Evolutionary conservation across 495 filamentous ascomycete genomes (phyloP).

Genomic region (Aspergillus asperescens): DNA sequence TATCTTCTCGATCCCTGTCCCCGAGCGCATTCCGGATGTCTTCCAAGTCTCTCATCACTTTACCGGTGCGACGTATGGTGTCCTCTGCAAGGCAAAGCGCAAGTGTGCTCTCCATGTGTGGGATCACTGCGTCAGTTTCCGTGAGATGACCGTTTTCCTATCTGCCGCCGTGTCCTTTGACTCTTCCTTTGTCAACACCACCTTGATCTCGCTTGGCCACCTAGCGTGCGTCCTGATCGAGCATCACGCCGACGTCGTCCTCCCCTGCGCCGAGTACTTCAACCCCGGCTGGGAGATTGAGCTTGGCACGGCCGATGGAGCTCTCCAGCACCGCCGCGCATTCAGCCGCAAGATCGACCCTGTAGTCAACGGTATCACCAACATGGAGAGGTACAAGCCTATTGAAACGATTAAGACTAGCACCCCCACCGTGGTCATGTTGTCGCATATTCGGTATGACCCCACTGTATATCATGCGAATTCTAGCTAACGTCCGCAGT

Average conservation of each 20-base stretch:
- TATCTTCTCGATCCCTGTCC: slow-evolving; percentile 60
- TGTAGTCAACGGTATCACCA: slow-evolving; percentile 60
- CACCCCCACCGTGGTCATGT: slow-evolving; percentile 56
- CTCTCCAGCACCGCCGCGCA: slow-evolving; percentile 49
- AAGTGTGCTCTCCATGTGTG: slow-evolving; percentile 57
- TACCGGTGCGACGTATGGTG: slow-evolving; percentile 55
- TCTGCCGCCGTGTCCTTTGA: slow-evolving; percentile 43
- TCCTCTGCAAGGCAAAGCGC: slow-evolving; percentile 59
- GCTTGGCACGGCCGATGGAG: slow-evolving; percentile 53
- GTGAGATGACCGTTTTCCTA: slow-evolving; percentile 46
- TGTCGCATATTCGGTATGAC: slow-evolving; percentile 54
- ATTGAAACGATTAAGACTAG: slow-evolving; percentile 50
- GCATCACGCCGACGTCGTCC: slow-evolving; percentile 59
- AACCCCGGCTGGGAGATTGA: slow-evolving; percentile 66
- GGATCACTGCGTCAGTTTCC: slow-evolving; percentile 62
- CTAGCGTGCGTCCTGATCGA: slow-evolving; percentile 48
- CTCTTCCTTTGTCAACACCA: slow-evolving; percentile 46
- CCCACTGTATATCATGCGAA: no score
- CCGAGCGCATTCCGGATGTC: slow-evolving; percentile 55
- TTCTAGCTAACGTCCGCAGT: not conserved
- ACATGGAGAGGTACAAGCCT: slow-evolving; percentile 57
- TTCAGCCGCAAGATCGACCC: slow-evolving; percentile 60
- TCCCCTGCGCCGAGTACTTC: slow-evolving; percentile 60
- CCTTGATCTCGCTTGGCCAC: slow-evolving; percentile 14
- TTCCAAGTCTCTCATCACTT: slow-evolving; percentile 63